These are phyloP conservation scores for Spergularia azorica DNA, from an alignment of 179 eudicot genomes.

Conservation along the genomic window DNA sequence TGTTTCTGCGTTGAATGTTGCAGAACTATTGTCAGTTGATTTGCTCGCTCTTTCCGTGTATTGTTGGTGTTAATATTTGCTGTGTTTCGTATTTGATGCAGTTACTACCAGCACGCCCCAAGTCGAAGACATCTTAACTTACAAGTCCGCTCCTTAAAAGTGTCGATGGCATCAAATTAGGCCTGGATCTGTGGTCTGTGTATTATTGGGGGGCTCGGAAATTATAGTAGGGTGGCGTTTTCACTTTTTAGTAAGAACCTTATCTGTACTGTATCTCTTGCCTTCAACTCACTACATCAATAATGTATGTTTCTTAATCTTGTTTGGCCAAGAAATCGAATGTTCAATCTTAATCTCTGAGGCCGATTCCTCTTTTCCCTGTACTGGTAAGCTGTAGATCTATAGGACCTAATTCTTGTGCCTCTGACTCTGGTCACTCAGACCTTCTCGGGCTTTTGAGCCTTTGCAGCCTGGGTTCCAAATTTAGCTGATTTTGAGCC, in stretches of 20 bases:
- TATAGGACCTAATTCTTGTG: too few species aligned
- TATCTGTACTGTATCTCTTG: conserved; percentile 19
- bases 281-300: conserved; percentile 23
- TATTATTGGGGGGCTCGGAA: conserved; percentile 24
- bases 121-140: conserved; percentile 57
- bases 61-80: neutral
- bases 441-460: too few species aligned
- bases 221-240: conserved; percentile 25
- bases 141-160: conserved; percentile 6
- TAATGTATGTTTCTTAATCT: conserved; percentile 23
- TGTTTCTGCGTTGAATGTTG: too few species aligned
- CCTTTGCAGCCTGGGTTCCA: too few species aligned
- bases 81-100: conserved; percentile 37
- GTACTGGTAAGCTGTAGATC: too few species aligned
- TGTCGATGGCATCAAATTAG: conserved; percentile 23
- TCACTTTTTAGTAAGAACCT: conserved; percentile 25
- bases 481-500: too few species aligned
- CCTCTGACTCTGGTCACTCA: too few species aligned
- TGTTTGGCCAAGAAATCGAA: conserved; percentile 15
- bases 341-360: neutral
- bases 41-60: too few species aligned
- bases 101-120: conserved; percentile 82
- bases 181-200: conserved; percentile 29
- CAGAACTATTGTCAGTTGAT: neutral
- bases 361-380: too few species aligned